phyloP scores from a whole-genome alignment of 2,329 filamentous ascomycete species.

The Nannizziopsis barbatae region DNA sequence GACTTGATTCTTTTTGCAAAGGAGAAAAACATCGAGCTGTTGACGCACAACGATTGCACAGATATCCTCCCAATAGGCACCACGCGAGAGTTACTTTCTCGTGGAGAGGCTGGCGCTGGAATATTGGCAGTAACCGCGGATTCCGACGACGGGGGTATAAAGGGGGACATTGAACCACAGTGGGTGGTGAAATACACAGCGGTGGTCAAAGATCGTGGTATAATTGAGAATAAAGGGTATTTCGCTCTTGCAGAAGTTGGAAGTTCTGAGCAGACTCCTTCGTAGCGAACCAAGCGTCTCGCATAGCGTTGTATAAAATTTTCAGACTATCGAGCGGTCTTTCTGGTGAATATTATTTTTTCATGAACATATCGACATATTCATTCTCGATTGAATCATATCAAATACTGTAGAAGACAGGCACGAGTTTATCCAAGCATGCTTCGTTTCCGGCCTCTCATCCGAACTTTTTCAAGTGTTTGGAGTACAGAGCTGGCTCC shows the following conservation, averaged over 20 bases:
- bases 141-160: constrained; percentile 46
- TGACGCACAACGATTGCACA: constrained; percentile 89
- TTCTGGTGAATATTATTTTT: too few relatives aligned
- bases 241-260: constrained; percentile 72
- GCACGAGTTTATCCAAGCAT: constrained; percentile 64
- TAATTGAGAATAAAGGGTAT: constrained; percentile 97
- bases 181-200: constrained; percentile 98
- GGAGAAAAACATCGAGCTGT: constrained; percentile 66
- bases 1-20: constrained; percentile 77
- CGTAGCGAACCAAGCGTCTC: constrained; percentile 9
- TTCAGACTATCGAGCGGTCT: constrained; percentile 3
- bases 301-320: constrained; percentile 3
- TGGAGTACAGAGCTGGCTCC: constrained; percentile 63
- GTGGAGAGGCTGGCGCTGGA: constrained; percentile 59
- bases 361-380: neutral
- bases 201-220: constrained; percentile 82
- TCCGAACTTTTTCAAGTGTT: constrained; percentile 79
- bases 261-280: constrained; percentile 31
- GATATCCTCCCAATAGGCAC: constrained; percentile 82
- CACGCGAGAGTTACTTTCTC: constrained; percentile 68
- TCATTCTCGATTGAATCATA: constrained; percentile 4
- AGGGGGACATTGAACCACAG: constrained; percentile 69
- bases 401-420: neutral
- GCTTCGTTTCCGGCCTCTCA: constrained; percentile 90
- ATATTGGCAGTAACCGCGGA: constrained; percentile 55